Conservation (phyloP, 2,329 filamentous ascomycete species). For the Arthrinium phaeospermum region DNA sequence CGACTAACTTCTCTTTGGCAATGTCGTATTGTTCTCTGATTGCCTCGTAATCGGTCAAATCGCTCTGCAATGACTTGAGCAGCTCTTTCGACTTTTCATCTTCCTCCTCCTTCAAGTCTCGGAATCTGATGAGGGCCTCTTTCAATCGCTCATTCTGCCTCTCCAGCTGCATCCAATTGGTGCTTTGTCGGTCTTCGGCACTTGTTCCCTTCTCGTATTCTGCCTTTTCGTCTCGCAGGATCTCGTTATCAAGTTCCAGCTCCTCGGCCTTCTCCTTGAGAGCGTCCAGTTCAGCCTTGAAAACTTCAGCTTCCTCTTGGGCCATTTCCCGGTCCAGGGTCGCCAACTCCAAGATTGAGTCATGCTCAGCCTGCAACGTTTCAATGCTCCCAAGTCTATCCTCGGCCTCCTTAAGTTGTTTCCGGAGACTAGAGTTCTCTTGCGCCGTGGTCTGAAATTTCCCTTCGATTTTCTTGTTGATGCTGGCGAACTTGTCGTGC, state of each 20-base stretch:
- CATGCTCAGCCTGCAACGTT: constrained; percentile 80
- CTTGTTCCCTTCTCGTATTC: constrained; percentile 86
- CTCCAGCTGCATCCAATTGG: constrained; percentile 91
- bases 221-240: constrained; percentile 84
- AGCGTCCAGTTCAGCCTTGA: constrained; percentile 80
- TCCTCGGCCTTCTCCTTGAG: constrained; percentile 81
- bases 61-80: constrained; percentile 74
- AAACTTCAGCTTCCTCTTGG: constrained; percentile 85
- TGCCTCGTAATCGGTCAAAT: constrained; percentile 69
- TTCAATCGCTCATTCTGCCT: constrained; percentile 85
- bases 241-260: constrained; percentile 84
- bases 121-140: constrained; percentile 81
- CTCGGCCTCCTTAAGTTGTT: constrained; percentile 78
- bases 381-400: constrained; percentile 72
- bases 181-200: constrained; percentile 83
- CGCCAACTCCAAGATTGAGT: constrained; percentile 83
- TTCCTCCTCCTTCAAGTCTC: constrained; percentile 85
- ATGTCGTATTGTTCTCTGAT: constrained; percentile 73
- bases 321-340: constrained; percentile 95
- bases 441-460: constrained; percentile 87
- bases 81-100: constrained; percentile 80
- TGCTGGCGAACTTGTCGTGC: constrained; percentile 77
- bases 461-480: constrained; percentile 88
- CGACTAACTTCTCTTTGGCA: constrained; percentile 74
- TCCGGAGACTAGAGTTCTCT: constrained; percentile 78